Percentiles rank a stretch among this genome's conserved stretches.
phyloP scores from a whole-genome alignment of 306 rosid genomes.

The Medicago ruthenica region DNA sequence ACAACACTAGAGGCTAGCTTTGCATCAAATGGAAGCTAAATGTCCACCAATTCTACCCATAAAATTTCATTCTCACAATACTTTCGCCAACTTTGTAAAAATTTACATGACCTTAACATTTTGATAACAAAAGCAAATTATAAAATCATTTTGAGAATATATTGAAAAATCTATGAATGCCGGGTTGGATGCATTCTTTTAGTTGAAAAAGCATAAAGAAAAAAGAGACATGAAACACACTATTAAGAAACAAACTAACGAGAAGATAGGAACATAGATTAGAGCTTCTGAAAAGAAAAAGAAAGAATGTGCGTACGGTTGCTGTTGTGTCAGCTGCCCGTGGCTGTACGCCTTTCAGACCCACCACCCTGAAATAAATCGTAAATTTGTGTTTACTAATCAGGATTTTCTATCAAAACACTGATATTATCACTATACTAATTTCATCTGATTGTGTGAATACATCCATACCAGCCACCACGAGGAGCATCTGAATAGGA shows the following conservation, averaged over 20 bases:
- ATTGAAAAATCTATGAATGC: not conserved
- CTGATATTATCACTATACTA: not conserved
- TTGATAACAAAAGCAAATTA: conserved; percentile 1
- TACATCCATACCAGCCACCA: conserved; percentile 83
- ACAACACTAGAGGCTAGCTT: not conserved
- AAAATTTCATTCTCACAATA: conserved; percentile 15
- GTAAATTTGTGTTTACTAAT: conserved; percentile 35
- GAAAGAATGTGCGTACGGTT: conserved; percentile 61
- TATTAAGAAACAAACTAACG: conserved; percentile 20
- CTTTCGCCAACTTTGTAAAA: conserved; percentile 9
- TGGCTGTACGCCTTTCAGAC: conserved; percentile 98
- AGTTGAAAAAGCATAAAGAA: conserved; percentile 9
- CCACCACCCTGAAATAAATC: conserved; percentile 82
- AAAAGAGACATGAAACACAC: conserved; percentile 4
- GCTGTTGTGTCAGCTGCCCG: conserved; percentile 99
- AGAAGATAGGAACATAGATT: conserved; percentile 10
- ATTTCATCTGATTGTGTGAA: not conserved
- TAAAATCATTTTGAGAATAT: conserved; percentile 23
- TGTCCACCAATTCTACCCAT: conserved; percentile 5
- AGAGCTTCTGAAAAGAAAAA: conserved; percentile 4
- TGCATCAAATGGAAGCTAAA: conserved; percentile 24
- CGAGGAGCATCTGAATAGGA: conserved; percentile 99
- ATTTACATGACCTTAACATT: not conserved
- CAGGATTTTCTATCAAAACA: conserved; percentile 8
- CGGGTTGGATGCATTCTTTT: too few species aligned